These are phyloP conservation scores for Cryphonectria radicalis DNA, from an alignment of 2,329 filamentous ascomycete genomes.

Conservation along the genomic window DNA sequence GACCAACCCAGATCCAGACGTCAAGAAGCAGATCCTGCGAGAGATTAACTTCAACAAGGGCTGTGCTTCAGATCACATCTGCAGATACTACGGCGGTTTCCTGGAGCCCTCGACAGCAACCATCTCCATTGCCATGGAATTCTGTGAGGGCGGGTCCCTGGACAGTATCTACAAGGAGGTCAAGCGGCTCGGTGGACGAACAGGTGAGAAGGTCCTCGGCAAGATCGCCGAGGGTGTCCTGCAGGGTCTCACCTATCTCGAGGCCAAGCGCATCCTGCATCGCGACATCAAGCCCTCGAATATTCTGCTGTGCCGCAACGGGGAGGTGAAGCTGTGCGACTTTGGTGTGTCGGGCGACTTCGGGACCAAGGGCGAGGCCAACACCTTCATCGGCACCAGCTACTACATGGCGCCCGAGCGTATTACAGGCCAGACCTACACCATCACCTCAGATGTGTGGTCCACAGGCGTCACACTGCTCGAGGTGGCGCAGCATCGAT, in stretches of 20 bases:
- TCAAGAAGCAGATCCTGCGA: conserved; percentile 97
- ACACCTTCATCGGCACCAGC: conserved; percentile 97
- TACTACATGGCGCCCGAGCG: conserved; percentile 99
- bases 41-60: conserved; percentile 98
- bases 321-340: conserved; percentile 96
- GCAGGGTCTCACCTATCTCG: conserved; percentile 90
- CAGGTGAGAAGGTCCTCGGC: conserved; percentile 94
- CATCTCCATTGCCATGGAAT: conserved; percentile 99
- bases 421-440: conserved; percentile 97
- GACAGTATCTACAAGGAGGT: conserved; percentile 98
- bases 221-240: conserved; percentile 96
- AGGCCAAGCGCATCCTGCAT: conserved; percentile 96
- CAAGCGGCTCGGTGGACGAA: conserved; percentile 90
- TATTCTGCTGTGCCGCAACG: conserved; percentile 88
- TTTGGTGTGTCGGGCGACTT: conserved; percentile 98
- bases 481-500: conserved; percentile 99
- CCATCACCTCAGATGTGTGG: conserved; percentile 98
- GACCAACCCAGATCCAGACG: conserved; percentile 94
- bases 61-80: conserved; percentile 94
- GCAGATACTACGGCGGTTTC: conserved; percentile 95
- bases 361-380: conserved; percentile 96
- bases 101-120: conserved; percentile 95
- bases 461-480: conserved; percentile 93
- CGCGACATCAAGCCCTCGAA: conserved; percentile 99
- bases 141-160: conserved; percentile 93